Conservation (phyloP, 345 rosid species). For the Brassica nigra region DNA sequence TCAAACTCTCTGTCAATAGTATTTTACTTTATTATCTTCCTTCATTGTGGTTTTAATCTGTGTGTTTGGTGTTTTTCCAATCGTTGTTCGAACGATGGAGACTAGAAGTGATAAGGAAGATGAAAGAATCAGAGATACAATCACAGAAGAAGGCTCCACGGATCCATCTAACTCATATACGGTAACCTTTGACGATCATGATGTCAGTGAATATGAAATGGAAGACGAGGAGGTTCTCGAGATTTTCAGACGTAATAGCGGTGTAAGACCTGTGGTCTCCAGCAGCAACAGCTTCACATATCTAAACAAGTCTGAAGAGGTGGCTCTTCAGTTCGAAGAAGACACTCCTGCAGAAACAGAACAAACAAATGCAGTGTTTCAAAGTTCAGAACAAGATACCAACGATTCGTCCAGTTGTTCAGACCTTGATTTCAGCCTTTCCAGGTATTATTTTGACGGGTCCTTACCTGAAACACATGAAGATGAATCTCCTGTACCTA, state of each 20-base stretch:
- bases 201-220: conserved; percentile 20
- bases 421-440: conserved; percentile 22
- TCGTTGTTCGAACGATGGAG: no score
- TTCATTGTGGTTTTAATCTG: conserved; percentile 4
- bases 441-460: conserved; percentile 37
- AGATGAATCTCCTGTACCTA: conserved; percentile 36
- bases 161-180: conserved; percentile 17
- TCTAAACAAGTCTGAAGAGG: conserved; percentile 21
- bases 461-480: conserved; percentile 37
- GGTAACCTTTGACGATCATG: background rate
- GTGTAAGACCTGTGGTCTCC: background rate
- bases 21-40: conserved; percentile 23
- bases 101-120: conserved; percentile 23
- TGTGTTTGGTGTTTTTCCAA: conserved; percentile 1
- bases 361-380: background rate
- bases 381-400: background rate
- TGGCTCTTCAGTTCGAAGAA: background rate
- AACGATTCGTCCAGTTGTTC: conserved; percentile 43
- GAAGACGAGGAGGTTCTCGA: conserved; percentile 33
- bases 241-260: conserved; percentile 23
- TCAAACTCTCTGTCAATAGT: conserved; percentile 20
- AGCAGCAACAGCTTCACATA: background rate
- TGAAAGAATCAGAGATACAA: conserved; percentile 1
- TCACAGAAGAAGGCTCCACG: conserved; percentile 4
- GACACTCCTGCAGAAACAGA: background rate